Conservation (phyloP, 176 grass and related monocot genomes). For the Puya raimondii region DNA sequence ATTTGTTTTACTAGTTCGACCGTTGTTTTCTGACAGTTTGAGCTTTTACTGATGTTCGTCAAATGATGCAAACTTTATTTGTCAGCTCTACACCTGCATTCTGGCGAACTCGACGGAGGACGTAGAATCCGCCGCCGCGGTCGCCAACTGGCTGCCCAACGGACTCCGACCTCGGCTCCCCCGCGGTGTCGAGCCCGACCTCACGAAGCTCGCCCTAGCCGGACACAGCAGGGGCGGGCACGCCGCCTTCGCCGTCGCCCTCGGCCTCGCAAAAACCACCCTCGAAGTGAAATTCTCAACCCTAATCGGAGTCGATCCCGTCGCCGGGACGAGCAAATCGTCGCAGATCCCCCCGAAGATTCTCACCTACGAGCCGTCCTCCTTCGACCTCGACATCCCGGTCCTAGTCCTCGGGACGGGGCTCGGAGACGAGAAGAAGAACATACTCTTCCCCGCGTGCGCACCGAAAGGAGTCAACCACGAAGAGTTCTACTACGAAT, state of each 20-base stretch:
- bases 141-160: conserved; percentile 29
- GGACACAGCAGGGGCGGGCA: conserved; percentile 57
- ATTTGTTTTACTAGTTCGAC: no score
- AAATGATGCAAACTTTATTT: neutral
- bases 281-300: conserved; percentile 21
- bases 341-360: conserved; percentile 25
- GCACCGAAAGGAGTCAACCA: conserved; percentile 45
- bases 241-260: conserved; percentile 36
- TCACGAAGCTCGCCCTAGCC: conserved; percentile 31
- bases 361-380: conserved; percentile 37
- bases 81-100: conserved; percentile 6
- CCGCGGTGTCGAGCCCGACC: conserved; percentile 25
- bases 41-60: no score
- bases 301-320: conserved; percentile 46
- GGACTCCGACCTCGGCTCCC: conserved; percentile 29
- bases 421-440: conserved; percentile 35
- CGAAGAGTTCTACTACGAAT: conserved; percentile 43
- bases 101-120: conserved; percentile 14
- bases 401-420: conserved; percentile 43
- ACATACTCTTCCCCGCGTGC: conserved; percentile 30
- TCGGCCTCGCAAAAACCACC: conserved; percentile 27
- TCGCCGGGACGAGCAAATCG: conserved; percentile 19
- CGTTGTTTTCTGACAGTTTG: no score
- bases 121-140: conserved; percentile 17
- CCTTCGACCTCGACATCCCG: conserved; percentile 26